These are phyloP conservation scores for Tulasnella sp. DNA, from an alignment of 768 basidiomycete species.

Conservation along the genomic window DNA sequence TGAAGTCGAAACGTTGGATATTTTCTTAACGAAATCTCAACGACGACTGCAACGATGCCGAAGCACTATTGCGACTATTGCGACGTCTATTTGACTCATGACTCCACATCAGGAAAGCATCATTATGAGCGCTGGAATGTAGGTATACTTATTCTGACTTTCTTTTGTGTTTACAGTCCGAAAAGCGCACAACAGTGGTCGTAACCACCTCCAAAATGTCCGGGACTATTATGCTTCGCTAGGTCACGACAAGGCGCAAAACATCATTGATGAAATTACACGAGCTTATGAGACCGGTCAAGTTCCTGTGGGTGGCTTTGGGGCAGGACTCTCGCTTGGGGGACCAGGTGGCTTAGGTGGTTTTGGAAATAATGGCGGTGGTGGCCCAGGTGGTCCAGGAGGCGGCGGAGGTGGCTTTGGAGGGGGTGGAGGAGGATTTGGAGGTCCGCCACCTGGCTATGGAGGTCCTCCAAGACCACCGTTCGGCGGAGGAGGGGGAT, in stretches of 20 bases:
- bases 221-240: constrained; percentile 86
- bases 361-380: neutral
- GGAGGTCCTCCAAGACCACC: constrained; percentile 48
- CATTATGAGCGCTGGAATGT: constrained; percentile 22
- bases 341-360: constrained; percentile 21
- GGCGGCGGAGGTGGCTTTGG: constrained; percentile 26
- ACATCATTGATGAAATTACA: constrained; percentile 96
- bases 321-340: constrained; percentile 62
- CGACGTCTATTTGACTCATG: constrained; percentile 89
- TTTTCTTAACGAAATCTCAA: neutral
- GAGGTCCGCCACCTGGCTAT: constrained; percentile 30
- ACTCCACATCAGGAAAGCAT: constrained; percentile 73
- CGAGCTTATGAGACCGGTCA: constrained; percentile 80
- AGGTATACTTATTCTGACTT: constrained; percentile 13
- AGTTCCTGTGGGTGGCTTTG: constrained; percentile 79
- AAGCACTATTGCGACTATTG: constrained; percentile 94
- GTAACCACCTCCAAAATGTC: constrained; percentile 94
- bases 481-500: constrained; percentile 37
- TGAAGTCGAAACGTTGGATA: neutral
- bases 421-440: neutral
- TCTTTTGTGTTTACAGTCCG: constrained; percentile 47
- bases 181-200: constrained; percentile 95
- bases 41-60: constrained; percentile 29
- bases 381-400: constrained; percentile 25
- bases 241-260: constrained; percentile 91